phyloP scores from a whole-genome alignment of 441 rosid species.

The Croton setiger region DNA sequence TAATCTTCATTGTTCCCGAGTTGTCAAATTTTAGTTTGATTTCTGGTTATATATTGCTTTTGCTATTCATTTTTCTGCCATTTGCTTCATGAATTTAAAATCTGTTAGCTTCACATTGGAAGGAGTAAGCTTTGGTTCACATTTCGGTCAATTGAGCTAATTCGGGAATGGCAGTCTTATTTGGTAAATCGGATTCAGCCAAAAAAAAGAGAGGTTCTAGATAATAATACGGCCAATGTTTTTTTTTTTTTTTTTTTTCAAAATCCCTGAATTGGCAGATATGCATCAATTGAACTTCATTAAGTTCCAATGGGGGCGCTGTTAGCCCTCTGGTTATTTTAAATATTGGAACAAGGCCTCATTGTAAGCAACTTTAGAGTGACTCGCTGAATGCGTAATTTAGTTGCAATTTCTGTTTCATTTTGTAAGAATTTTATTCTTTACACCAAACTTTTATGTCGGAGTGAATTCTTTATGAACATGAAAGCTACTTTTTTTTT shows the following conservation, averaged over 20 bases:
- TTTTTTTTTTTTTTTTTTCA: too few species aligned
- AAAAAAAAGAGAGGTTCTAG: too few species aligned
- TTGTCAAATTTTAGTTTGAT: neutral
- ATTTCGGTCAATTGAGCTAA: too few species aligned
- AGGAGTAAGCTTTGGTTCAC: neutral
- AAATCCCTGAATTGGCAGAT: neutral
- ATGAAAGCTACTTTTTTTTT: neutral
- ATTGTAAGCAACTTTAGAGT: neutral
- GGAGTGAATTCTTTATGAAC: too few species aligned
- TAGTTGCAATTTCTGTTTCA: neutral
- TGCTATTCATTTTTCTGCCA: neutral
- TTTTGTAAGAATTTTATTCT: neutral
- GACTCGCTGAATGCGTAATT: neutral
- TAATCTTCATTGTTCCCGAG: neutral
- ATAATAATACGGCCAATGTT: too few species aligned
- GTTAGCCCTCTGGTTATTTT: neutral
- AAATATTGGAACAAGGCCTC: neutral
- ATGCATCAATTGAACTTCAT: neutral
- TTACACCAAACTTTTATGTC: neutral
- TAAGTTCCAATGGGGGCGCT: neutral
- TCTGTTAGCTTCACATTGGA: conserved; percentile 1
- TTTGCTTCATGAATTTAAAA: neutral
- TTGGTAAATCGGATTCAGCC: too few species aligned
- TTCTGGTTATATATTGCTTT: neutral
- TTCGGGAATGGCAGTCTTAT: too few species aligned